Conservation (phyloP, 345 rosid genomes). For the Citrus medica region DNA sequence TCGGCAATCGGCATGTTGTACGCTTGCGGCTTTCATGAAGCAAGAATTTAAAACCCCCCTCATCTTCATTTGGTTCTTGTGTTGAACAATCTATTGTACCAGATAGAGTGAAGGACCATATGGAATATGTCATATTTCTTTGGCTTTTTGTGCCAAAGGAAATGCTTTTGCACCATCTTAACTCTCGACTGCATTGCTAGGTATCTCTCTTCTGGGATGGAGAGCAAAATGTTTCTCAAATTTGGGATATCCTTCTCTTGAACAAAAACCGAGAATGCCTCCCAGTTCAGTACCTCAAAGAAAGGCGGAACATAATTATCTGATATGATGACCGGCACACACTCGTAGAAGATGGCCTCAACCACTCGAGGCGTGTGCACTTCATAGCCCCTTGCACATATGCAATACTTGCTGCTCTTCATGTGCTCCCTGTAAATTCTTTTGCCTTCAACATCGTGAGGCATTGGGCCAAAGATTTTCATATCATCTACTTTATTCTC, state of each 20-base stretch:
- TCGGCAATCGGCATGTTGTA: not conserved
- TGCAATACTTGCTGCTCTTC: constrained; percentile 88
- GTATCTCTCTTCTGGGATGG: constrained; percentile 64
- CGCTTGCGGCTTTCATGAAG: not conserved
- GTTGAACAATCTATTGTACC: constrained; percentile 66
- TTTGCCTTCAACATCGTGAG: constrained; percentile 56
- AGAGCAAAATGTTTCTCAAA: constrained; percentile 60
- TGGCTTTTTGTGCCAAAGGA: constrained; percentile 82
- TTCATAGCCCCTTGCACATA: constrained; percentile 88
- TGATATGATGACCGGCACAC: constrained; percentile 83
- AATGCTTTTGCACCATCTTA: constrained; percentile 72
- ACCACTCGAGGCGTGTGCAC: constrained; percentile 86
- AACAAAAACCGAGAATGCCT: constrained; percentile 68
- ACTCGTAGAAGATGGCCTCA: constrained; percentile 70
- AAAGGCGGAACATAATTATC: constrained; percentile 91
- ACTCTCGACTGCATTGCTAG: constrained; percentile 60
- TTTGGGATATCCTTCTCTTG: constrained; percentile 68
- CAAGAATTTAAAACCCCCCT: not conserved
- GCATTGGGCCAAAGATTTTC: constrained; percentile 77
- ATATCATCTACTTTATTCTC: constrained; percentile 69
- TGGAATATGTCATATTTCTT: constrained; percentile 71
- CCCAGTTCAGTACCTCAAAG: constrained; percentile 83
- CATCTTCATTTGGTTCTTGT: constrained; percentile 34
- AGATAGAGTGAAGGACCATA: constrained; percentile 80
- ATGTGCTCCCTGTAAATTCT: constrained; percentile 62